Conservation (phyloP, 192 early-diverging fungal genomes). For the Backusella mclennaniae region DNA sequence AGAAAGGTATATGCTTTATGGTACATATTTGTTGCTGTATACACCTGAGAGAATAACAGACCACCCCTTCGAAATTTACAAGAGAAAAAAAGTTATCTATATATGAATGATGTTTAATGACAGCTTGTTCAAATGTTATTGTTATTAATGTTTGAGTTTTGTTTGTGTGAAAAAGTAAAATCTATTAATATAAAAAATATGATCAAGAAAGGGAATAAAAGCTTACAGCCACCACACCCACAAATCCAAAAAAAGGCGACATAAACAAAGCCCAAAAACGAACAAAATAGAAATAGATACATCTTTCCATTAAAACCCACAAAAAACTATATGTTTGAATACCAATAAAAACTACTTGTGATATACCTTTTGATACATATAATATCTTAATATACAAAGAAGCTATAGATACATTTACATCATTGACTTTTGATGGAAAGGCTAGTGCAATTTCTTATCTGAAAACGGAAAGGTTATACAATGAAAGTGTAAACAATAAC, state of each 20-base stretch:
- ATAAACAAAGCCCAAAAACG: constrained; percentile 4
- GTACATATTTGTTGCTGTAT: neutral
- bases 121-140: neutral
- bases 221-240: neutral
- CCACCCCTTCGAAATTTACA: neutral
- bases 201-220: neutral
- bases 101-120: neutral
- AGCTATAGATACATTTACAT: neutral
- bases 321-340: neutral
- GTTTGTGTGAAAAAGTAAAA: neutral
- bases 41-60: neutral
- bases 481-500: neutral
- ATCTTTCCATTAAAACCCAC: neutral
- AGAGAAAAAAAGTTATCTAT: neutral
- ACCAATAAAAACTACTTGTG: neutral
- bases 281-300: neutral
- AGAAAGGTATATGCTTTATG: too few species aligned
- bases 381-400: neutral
- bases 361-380: neutral
- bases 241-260: neutral
- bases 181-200: neutral
- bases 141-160: neutral
- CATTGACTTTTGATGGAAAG: neutral
- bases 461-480: constrained; percentile 4
- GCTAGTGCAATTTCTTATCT: neutral